Evolutionary conservation across 768 basidiomycete genomes (phyloP).

Genomic region (Baorangia bicolor): DNA sequence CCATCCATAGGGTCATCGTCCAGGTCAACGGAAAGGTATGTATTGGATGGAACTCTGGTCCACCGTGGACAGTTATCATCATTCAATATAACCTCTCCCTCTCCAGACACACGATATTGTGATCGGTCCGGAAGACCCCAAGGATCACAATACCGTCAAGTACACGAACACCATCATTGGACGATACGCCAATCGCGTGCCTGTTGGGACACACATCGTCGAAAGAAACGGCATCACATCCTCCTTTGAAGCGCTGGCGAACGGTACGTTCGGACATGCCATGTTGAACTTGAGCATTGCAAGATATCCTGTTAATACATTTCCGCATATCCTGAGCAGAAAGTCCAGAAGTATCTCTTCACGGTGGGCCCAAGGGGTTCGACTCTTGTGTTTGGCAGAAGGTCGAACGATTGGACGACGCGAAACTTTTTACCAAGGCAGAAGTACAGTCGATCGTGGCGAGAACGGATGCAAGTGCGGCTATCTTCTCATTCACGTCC

Average conservation of each 20-base stretch:
- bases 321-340: slow-evolving; percentile 32
- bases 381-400: slow-evolving; percentile 56
- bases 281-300: not conserved
- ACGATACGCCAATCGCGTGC: slow-evolving; percentile 70
- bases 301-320: slow-evolving; percentile 8
- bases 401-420: slow-evolving; percentile 36
- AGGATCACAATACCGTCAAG: slow-evolving; percentile 56
- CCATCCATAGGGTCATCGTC: slow-evolving; percentile 65
- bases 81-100: not conserved
- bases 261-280: slow-evolving; percentile 26
- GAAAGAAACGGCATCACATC: slow-evolving; percentile 53
- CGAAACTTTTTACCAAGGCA: slow-evolving; percentile 54
- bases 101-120: slow-evolving; percentile 72
- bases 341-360: slow-evolving; percentile 58
- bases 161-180: slow-evolving; percentile 76
- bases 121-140: slow-evolving; percentile 65
- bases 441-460: slow-evolving; percentile 48
- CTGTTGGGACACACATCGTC: slow-evolving; percentile 52
- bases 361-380: slow-evolving; percentile 68
- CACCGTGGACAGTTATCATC: too few species aligned
- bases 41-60: not conserved
- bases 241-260: slow-evolving; percentile 43
- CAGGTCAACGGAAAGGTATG: slow-evolving; percentile 63
- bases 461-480: slow-evolving; percentile 34
- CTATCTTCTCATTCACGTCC: slow-evolving; percentile 57